Percentiles rank a stretch among this genome's conserved stretches.
These are phyloP conservation scores for Metschnikowia picachoensis DNA, from an alignment of 805 yeast species.

Conservation along the genomic window DNA sequence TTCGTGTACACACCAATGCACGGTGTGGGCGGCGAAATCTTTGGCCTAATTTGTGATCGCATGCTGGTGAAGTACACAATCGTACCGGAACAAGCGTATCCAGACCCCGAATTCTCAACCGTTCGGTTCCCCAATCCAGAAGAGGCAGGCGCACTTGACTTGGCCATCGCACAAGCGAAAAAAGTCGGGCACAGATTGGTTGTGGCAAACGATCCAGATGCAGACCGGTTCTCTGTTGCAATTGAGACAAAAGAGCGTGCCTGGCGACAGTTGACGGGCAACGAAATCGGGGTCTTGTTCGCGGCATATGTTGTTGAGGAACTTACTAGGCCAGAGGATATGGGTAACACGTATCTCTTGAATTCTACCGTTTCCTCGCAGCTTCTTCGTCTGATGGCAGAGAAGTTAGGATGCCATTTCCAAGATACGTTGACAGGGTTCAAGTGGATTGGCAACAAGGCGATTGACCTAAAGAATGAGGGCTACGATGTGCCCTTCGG, in stretches of 20 bases:
- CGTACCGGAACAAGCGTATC: conserved; percentile 64
- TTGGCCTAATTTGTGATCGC: conserved; percentile 37
- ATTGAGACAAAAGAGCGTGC: conserved; percentile 39
- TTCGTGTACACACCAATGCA: conserved; percentile 93
- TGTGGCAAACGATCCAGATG: conserved; percentile 94
- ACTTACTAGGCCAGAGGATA: conserved; percentile 20
- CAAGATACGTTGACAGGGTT: conserved; percentile 91
- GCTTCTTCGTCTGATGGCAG: conserved; percentile 67
- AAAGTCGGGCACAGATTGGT: conserved; percentile 48
- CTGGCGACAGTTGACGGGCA: conserved; percentile 87
- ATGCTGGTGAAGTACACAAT: conserved; percentile 33
- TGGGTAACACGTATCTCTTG: conserved; percentile 49
- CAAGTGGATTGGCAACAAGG: conserved; percentile 94
- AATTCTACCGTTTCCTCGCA: conserved; percentile 94
- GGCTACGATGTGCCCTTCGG: conserved; percentile 82
- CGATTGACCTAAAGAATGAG: conserved; percentile 60
- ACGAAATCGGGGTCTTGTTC: conserved; percentile 83
- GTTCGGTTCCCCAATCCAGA: conserved; percentile 94
- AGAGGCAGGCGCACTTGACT: conserved; percentile 82
- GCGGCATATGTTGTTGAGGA: conserved; percentile 57
- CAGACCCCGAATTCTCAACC: conserved; percentile 85
- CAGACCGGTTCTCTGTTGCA: conserved; percentile 88
- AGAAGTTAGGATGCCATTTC: conserved; percentile 53
- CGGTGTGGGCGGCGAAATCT: conserved; percentile 80
- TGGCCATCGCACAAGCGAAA: conserved; percentile 66